These are phyloP conservation scores for Arabis alpina DNA, from an alignment of 345 rosid genomes.

Conservation along the genomic window DNA sequence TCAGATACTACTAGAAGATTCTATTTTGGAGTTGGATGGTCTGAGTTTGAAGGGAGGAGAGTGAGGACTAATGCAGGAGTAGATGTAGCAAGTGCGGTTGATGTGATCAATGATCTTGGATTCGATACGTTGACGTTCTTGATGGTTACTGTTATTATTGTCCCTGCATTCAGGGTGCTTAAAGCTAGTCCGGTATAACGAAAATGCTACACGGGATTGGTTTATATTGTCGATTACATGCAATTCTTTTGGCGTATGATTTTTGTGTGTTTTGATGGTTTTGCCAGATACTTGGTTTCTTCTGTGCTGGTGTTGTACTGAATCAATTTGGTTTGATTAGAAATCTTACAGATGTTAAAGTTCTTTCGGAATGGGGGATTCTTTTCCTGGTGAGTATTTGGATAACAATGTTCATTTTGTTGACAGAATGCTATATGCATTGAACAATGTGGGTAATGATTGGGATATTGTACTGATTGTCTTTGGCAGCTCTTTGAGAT, in stretches of 20 bases:
- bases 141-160: slow-evolving; percentile 86
- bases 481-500: slow-evolving; percentile 90
- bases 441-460: slow-evolving; percentile 10
- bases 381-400: slow-evolving; percentile 79
- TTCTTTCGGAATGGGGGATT: slow-evolving; percentile 97
- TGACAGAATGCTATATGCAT: slow-evolving; percentile 10
- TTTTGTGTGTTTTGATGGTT: slow-evolving; percentile 29
- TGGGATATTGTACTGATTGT: slow-evolving; percentile 21
- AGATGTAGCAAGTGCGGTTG: slow-evolving; percentile 83
- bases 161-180: slow-evolving; percentile 82
- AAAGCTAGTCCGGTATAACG: slow-evolving; percentile 90
- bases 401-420: neutral
- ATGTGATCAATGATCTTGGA: slow-evolving; percentile 95
- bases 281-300: slow-evolving; percentile 93
- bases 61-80: slow-evolving; percentile 50
- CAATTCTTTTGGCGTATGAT: neutral
- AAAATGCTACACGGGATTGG: slow-evolving; percentile 1
- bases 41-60: slow-evolving; percentile 42
- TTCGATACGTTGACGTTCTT: slow-evolving; percentile 92
- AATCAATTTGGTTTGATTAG: slow-evolving; percentile 91
- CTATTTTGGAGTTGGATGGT: slow-evolving; percentile 44
- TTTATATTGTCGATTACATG: slow-evolving; percentile 7
- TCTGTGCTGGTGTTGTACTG: slow-evolving; percentile 92
- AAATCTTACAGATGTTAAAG: slow-evolving; percentile 90
- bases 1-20: slow-evolving; percentile 45